A percentile compares a stretch with the other conserved stretches of the same genome.
These are phyloP conservation scores for Boletus huronensis DNA, from an alignment of 768 basidiomycete species.

Conservation along the genomic window DNA sequence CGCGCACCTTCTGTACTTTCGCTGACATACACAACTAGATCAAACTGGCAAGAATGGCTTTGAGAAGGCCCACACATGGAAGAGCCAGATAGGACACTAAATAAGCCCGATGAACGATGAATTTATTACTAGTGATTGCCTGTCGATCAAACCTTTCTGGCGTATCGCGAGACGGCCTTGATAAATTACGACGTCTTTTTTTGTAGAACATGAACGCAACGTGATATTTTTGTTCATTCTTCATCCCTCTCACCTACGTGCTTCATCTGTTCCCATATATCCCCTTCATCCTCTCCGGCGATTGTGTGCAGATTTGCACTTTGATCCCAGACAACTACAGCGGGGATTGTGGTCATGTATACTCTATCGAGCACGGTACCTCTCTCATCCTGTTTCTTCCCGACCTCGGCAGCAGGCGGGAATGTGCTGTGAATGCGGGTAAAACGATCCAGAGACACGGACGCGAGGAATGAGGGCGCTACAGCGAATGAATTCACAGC, in stretches of 20 bases:
- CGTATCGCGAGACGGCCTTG: not conserved
- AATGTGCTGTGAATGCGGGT: constrained; percentile 63
- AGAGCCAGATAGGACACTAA: constrained; percentile 66
- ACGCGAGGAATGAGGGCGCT: constrained; percentile 52
- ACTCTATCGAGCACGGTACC: constrained; percentile 61
- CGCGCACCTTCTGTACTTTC: not conserved
- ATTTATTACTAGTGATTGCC: not conserved
- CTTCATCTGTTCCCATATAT: constrained; percentile 68
- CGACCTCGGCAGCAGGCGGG: constrained; percentile 45
- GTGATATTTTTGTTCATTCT: constrained; percentile 11
- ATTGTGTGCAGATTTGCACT: constrained; percentile 10
- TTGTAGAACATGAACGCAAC: not conserved
- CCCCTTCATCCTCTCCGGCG: constrained; percentile 46
- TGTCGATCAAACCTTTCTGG: not conserved
- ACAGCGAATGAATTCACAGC: constrained; percentile 62
- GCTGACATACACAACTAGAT: constrained; percentile 40
- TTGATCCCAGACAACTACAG: constrained; percentile 62
- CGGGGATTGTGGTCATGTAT: constrained; percentile 61
- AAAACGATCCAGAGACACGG: constrained; percentile 66
- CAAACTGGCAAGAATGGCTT: constrained; percentile 81
- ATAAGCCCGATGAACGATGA: not conserved
- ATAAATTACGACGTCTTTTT: not conserved
- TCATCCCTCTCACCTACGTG: constrained; percentile 41
- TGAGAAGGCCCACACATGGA: constrained; percentile 85
- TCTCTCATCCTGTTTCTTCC: constrained; percentile 52